Evolutionary conservation across 345 rosid species (phyloP), one percentile per base, ranked within the genome.

Genomic region (Abelmoschus esculentus): DNA sequence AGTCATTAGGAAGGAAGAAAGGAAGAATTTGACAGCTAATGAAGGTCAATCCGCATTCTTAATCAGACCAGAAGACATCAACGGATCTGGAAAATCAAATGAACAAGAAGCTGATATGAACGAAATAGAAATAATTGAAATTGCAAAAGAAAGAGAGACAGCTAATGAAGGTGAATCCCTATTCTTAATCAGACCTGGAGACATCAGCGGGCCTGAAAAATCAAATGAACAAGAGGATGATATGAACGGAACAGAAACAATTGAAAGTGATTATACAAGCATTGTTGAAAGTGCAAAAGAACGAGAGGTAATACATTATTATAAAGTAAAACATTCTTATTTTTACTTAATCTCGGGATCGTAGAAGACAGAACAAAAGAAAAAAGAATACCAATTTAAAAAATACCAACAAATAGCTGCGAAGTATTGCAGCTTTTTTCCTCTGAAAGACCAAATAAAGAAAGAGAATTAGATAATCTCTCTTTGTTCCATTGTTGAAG

Each of bases 291-390:
- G 70, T 57, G 56, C 49, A 50, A 55, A 14, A 11, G 49, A 69
- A 66, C 75, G 19, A 74, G 62, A 74, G 84, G 84, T 83, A 77
- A 76, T 69, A 67, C 70, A 59, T 28, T 31, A 44, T 34, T 54
- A 18, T 54, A 19, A 19, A 54, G 29, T 47, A 15, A 66, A 66
- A 15, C 40, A 26, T 7, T 26, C 56, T 26, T 40, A 5, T 19
- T 42, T 40, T 62, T 62, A 34, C 42, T n/a, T 34, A 34, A n/a
- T 34, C 22, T 12, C 12, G 2, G 26, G 18, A 14, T 52, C 19
- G 6, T 15, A 52, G 55, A 52, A 52, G 19, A 52, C 55, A n/a
- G n/a, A 52, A 52, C 61, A 55, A 56, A 22, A 1, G 1, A 55
- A 44, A 56, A 26, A 11, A 12, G 17, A 28, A 6, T 32, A 60